phyloP scores from a whole-genome alignment of 2,329 filamentous ascomycete genomes.

The Verticillium albo-atrum region DNA sequence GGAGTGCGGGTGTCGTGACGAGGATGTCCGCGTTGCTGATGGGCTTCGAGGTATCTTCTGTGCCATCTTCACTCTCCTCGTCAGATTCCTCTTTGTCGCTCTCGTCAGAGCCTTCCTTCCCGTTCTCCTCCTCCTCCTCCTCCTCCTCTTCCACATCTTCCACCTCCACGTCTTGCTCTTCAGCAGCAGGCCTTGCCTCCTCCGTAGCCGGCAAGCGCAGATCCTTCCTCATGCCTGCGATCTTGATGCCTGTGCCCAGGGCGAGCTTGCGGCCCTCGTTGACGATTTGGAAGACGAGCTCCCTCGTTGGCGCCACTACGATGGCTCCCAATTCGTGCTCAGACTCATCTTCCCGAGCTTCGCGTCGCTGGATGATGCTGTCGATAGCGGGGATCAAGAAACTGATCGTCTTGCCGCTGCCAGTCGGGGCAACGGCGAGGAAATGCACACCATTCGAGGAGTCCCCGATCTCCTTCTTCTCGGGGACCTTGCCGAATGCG shows the following conservation, averaged over 20 bases:
- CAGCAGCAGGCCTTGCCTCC: not conserved
- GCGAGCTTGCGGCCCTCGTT: slow-evolving; percentile 83
- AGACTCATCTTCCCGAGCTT: slow-evolving; percentile 32
- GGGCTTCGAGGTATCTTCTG: slow-evolving; percentile 28
- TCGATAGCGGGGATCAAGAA: slow-evolving; percentile 88
- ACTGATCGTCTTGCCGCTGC: slow-evolving; percentile 92
- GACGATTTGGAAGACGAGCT: slow-evolving; percentile 74
- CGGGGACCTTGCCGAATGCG: slow-evolving; percentile 36
- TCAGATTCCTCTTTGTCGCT: slow-evolving; percentile 29
- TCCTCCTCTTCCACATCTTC: slow-evolving; percentile 30
- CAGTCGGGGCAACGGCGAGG: slow-evolving; percentile 85
- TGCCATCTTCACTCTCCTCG: slow-evolving; percentile 30
- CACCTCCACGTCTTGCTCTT: not conserved
- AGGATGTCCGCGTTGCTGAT: slow-evolving; percentile 72
- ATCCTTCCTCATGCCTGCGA: slow-evolving; percentile 80
- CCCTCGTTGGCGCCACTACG: slow-evolving; percentile 74
- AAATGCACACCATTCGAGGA: slow-evolving; percentile 58
- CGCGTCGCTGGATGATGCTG: slow-evolving; percentile 57
- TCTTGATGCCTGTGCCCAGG: slow-evolving; percentile 69
- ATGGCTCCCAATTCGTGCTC: slow-evolving; percentile 55
- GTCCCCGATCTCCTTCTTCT: slow-evolving; percentile 25
- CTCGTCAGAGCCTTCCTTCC: slow-evolving; percentile 21
- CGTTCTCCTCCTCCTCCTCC: slow-evolving; percentile 23
- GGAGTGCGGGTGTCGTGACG: slow-evolving; percentile 72
- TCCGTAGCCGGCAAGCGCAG: slow-evolving; percentile 60